Percentiles rank a stretch among this genome's conserved stretches.
These are phyloP conservation scores for Pinus albicaulis DNA, from an alignment of 75 land plant genomes.

Conservation along the genomic window DNA sequence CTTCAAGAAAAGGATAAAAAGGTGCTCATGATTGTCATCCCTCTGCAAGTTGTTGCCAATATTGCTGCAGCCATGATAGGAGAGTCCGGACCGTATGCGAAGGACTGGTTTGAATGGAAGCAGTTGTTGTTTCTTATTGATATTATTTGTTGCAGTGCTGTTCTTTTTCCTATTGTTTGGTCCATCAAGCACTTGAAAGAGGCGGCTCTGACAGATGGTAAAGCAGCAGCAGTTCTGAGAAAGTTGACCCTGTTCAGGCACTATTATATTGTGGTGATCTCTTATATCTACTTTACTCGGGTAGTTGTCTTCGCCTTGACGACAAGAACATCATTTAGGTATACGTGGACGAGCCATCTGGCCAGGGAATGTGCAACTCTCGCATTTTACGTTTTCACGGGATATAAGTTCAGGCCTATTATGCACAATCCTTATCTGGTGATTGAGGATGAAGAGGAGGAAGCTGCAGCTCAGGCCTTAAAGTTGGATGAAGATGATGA, in stretches of 20 bases:
- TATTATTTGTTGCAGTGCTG: constrained; percentile 38
- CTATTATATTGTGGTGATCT: constrained; percentile 37
- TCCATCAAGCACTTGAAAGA: constrained; percentile 37
- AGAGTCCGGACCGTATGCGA: constrained; percentile 24
- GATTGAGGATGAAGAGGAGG: constrained; percentile 36
- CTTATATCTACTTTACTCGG: constrained; percentile 36
- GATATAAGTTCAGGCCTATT: constrained; percentile 39
- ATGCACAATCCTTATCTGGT: constrained; percentile 31
- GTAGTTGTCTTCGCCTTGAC: constrained; percentile 34
- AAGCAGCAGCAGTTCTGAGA: constrained; percentile 23
- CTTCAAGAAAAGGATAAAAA: constrained; percentile 35
- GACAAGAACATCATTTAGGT: constrained; percentile 21
- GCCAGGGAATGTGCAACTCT: constrained; percentile 27
- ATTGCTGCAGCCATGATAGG: constrained; percentile 23
- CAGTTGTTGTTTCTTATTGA: constrained; percentile 25
- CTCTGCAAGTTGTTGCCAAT: constrained; percentile 37
- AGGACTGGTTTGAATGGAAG: constrained; percentile 32
- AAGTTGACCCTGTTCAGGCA: constrained; percentile 38
- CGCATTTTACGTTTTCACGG: constrained; percentile 37
- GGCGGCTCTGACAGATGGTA: constrained; percentile 34
- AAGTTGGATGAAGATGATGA: constrained; percentile 24
- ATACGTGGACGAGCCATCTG: constrained; percentile 24
- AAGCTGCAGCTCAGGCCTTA: constrained; percentile 27
- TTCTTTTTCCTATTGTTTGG: constrained; percentile 40
- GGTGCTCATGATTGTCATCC: constrained; percentile 38